These are phyloP conservation scores for Rhodomyrtus psidioides DNA, from an alignment of 441 rosid genomes.

Conservation along the genomic window DNA sequence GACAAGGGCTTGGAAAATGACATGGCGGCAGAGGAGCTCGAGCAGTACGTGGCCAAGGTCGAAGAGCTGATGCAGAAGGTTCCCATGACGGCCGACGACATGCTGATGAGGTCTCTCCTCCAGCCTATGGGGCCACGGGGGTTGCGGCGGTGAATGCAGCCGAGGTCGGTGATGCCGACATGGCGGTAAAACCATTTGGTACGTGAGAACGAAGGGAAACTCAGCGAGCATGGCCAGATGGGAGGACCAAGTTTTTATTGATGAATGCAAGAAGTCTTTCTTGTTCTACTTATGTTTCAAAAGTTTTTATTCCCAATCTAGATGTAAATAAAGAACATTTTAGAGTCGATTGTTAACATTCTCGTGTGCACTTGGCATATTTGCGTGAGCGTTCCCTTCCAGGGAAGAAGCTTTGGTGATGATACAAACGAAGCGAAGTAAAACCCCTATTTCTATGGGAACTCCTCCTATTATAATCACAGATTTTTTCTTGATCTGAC, in stretches of 20 bases:
- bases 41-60: conserved; percentile 24
- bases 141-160: background rate
- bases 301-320: too few species aligned
- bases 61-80: conserved; percentile 24
- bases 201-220: background rate
- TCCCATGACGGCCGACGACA: conserved; percentile 10
- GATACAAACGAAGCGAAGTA: too few species aligned
- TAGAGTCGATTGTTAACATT: background rate
- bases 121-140: background rate
- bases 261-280: background rate
- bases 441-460: too few species aligned
- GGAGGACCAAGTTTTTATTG: background rate
- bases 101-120: background rate
- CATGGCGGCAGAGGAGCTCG: conserved; percentile 26
- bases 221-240: background rate
- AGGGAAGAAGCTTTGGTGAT: too few species aligned
- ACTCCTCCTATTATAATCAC: background rate
- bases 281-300: background rate
- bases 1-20: conserved; percentile 18
- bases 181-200: background rate
- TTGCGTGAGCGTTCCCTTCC: too few species aligned
- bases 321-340: background rate
- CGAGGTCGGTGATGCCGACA: background rate
- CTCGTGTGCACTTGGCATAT: too few species aligned
- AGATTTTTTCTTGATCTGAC: too few species aligned